phyloP scores from a whole-genome alignment of 805 yeast genomes.

The Clavispora fructus region DNA sequence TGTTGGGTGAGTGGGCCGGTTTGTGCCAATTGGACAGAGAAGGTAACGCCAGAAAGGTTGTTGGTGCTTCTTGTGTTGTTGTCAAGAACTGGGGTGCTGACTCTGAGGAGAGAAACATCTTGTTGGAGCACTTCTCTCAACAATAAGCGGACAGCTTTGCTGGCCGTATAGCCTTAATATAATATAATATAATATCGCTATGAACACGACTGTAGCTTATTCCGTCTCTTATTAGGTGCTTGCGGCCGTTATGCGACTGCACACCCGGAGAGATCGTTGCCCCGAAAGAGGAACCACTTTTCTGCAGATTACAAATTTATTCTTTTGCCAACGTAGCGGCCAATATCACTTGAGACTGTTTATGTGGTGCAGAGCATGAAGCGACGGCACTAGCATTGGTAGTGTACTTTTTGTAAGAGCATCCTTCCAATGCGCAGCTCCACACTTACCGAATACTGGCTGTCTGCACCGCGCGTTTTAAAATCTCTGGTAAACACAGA shows the following conservation, averaged over 20 bases:
- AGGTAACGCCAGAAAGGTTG: slow-evolving; percentile 99
- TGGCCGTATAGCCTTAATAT: slow-evolving; percentile 1
- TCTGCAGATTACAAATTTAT: too few relatives aligned
- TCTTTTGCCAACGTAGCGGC: too few relatives aligned
- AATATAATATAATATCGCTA: slow-evolving; percentile 1
- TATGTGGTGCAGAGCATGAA: too few relatives aligned
- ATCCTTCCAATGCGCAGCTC: too few relatives aligned
- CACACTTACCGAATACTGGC: background rate
- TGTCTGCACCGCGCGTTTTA: background rate
- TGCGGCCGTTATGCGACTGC: too few relatives aligned
- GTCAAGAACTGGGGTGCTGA: slow-evolving; percentile 99
- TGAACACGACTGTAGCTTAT: background rate
- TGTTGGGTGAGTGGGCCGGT: slow-evolving; percentile 99
- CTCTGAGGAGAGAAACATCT: slow-evolving; percentile 93
- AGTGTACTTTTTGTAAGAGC: too few relatives aligned
- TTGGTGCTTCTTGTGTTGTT: slow-evolving; percentile 99
- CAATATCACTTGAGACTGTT: too few relatives aligned
- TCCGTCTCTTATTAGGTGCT: too few relatives aligned
- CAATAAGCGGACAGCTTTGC: slow-evolving; percentile 44
- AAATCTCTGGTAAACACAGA: background rate
- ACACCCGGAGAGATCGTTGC: too few relatives aligned
- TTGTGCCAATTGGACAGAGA: slow-evolving; percentile 99
- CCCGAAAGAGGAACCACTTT: too few relatives aligned
- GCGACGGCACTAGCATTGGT: too few relatives aligned
- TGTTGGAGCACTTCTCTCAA: slow-evolving; percentile 92